Evolutionary conservation across 805 yeast genomes (phyloP).

Genomic region (Debaryomyces hansenii): DNA sequence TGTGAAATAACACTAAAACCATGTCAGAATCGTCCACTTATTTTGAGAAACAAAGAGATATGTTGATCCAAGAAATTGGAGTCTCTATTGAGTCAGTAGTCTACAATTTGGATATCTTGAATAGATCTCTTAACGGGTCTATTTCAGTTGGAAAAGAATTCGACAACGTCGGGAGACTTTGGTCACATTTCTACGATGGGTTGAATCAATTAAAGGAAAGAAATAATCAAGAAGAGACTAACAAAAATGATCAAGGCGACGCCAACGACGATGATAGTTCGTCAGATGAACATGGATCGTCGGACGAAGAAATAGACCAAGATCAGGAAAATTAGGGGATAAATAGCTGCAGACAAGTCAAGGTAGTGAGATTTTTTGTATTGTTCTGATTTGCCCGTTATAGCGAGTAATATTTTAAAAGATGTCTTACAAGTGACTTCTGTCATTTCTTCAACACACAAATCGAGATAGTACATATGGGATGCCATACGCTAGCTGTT

Average conservation of each 20-base stretch:
- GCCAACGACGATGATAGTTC: background rate
- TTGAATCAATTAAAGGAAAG: conserved; percentile 23
- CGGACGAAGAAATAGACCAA: no score
- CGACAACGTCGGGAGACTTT: conserved; percentile 65
- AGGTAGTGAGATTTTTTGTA: no score
- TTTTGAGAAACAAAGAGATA: conserved; percentile 61
- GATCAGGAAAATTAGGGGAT: no score
- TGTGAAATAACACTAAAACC: background rate
- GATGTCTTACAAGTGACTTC: no score
- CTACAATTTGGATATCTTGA: conserved; percentile 61
- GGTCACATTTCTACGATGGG: conserved; percentile 68
- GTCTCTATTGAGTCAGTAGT: conserved; percentile 63
- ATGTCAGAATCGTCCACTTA: conserved; percentile 18
- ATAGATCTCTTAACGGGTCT: conserved; percentile 64
- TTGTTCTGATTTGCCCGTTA: no score
- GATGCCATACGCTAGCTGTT: no score
- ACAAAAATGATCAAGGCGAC: background rate
- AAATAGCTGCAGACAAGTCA: no score
- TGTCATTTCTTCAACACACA: no score
- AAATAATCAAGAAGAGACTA: conserved; percentile 15
- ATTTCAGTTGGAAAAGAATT: conserved; percentile 77
- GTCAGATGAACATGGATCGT: no score
- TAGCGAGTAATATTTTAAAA: no score
- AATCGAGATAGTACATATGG: no score
- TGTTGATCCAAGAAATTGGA: conserved; percentile 56